phyloP scores from a whole-genome alignment of 208 protist species.

The Trypanosoma vivax region DNA sequence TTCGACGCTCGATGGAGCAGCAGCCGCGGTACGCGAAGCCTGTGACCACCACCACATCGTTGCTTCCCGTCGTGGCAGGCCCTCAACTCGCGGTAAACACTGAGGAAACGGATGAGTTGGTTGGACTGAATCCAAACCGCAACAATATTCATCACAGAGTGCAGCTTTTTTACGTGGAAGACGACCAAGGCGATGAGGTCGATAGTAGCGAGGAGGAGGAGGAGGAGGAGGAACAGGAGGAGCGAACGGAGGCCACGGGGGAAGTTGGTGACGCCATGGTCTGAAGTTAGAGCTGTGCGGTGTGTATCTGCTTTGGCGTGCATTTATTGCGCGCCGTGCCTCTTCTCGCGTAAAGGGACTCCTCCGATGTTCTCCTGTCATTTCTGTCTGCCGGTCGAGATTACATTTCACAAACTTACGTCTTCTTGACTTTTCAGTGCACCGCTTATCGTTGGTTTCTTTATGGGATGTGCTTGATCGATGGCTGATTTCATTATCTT shows the following conservation, averaged over 20 bases:
- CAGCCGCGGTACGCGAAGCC: constrained; percentile 38
- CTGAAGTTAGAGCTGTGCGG: no score
- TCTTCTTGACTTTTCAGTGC: no score
- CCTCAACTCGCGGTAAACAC: not conserved
- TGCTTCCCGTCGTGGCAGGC: constrained; percentile 20
- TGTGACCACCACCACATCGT: constrained; percentile 46
- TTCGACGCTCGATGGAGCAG: constrained; percentile 35
- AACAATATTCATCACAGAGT: constrained; percentile 67
- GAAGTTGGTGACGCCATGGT: not conserved
- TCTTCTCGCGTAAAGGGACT: no score
- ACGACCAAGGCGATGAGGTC: constrained; percentile 34
- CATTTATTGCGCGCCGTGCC: no score
- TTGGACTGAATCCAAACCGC: constrained; percentile 58
- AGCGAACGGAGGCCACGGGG: not conserved
- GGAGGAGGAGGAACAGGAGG: constrained; percentile 26
- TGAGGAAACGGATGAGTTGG: constrained; percentile 8
- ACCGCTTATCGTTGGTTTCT: no score
- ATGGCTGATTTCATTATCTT: no score
- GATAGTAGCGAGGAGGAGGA: constrained; percentile 49
- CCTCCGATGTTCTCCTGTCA: no score
- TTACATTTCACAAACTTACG: no score
- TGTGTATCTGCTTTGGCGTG: no score
- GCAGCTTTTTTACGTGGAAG: constrained; percentile 63
- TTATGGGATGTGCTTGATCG: no score
- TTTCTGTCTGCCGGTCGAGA: no score